Base-by-base conservation (phyloP, 352 stramenopile genomes). In the Plasmopara muralis region DNA sequence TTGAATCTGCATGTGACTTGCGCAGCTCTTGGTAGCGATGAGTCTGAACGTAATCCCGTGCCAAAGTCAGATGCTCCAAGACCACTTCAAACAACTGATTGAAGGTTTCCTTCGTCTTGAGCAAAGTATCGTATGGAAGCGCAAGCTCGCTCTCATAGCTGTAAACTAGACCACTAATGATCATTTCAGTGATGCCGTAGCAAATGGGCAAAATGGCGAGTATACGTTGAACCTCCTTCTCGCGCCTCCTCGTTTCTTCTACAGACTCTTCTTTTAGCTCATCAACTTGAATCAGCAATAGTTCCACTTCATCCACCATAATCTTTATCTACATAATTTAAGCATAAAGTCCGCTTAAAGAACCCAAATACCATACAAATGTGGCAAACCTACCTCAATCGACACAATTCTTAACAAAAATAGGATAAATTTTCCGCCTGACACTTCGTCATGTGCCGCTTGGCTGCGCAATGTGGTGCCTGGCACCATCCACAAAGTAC, bases 281-380 rank as follows among this genome's bases (percentile, higher is more conserved):
- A n/a, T 88, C 77, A 50, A 87, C 67, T 55, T 85, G 65, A 33
- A 94, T 64, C 25, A 90, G 50, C 0, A 71, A 72, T 1, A 85
- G 55, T 53, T 92, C 81, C 4, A 87, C 77, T 51, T 94, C 83
- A 41, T 94, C 83, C 10, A 94, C 50, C 72, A 92, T 86, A 25
- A 94, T 62, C 42, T 94, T 94, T 54, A 87, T 86, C 78, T 89
- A 46, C 10, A 39, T 14, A 31, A 34, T 28, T 4, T 50, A 25
- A 29, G 15, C 4, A 25, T 3, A 25, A 25, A 25, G 20, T 25
- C 20, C 20, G 20, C 20, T 25, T 25, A 25, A 13, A 57, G 30
- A 14, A 45, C 54, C 1, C 25, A 37, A 6, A 46, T 7, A 31
- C 6, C 3, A 40, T 43, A 50, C 35, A 16, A 43, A 60, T 64